A percentile compares a stretch with the other conserved stretches of the same genome.
These are phyloP conservation scores for Calendula officinalis DNA, from an alignment of 129 eudicot species.

Conservation along the genomic window DNA sequence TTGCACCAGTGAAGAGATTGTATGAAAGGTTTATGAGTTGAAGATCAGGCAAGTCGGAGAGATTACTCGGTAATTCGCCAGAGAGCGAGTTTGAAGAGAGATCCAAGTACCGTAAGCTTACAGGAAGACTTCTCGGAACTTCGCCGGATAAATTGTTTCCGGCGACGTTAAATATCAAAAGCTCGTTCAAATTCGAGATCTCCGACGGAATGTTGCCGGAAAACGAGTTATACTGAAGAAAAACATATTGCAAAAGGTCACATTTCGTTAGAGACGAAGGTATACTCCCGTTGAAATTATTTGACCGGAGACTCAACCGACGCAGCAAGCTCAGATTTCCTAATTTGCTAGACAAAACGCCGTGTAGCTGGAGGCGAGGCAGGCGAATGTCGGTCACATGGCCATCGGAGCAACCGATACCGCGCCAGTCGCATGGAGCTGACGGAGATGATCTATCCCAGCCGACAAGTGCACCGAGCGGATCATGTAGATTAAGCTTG, in stretches of 20 bases:
- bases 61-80: slow-evolving; percentile 53
- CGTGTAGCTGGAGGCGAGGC: slow-evolving; percentile 63
- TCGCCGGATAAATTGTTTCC: slow-evolving; percentile 60
- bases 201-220: slow-evolving; percentile 53
- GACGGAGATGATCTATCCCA: slow-evolving; percentile 55
- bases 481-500: slow-evolving; percentile 51
- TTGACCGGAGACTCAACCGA: slow-evolving; percentile 61
- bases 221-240: slow-evolving; percentile 60
- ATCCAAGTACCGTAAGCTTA: slow-evolving; percentile 50
- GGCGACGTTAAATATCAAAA: slow-evolving; percentile 52
- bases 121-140: slow-evolving; percentile 41
- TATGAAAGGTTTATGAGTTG: slow-evolving; percentile 51
- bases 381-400: slow-evolving; percentile 60
- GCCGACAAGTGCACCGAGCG: slow-evolving; percentile 46
- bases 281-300: slow-evolving; percentile 46
- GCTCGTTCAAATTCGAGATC: slow-evolving; percentile 40
- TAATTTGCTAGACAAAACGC: slow-evolving; percentile 40
- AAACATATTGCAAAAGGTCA: slow-evolving; percentile 41
- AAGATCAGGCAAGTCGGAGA: slow-evolving; percentile 34
- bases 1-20: slow-evolving; percentile 53
- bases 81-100: slow-evolving; percentile 51
- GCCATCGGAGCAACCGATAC: slow-evolving; percentile 52
- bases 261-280: slow-evolving; percentile 54
- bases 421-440: slow-evolving; percentile 96
- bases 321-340: slow-evolving; percentile 60